Evolutionary conservation across 495 filamentous ascomycete genomes (phyloP), one percentile per base, ranked within the genome.

Genomic region (Penicillium riverlandense): DNA sequence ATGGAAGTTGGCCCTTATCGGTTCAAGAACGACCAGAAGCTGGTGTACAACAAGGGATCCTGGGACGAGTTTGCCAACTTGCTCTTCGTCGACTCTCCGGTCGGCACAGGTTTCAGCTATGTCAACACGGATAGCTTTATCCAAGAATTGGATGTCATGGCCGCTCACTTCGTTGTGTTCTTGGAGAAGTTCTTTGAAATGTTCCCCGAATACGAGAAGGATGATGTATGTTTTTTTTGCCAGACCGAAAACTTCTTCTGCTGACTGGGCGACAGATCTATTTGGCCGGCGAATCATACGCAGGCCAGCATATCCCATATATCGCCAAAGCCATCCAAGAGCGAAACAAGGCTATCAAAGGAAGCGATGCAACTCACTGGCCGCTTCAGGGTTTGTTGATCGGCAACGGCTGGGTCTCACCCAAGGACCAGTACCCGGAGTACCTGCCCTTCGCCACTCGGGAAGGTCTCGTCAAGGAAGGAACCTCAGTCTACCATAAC

Each of bases 21-120:
- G 43, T 60, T 98, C 33, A 85, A 86, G 54, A 80, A 94, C 46
- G 74, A 90, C 40, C 69, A 79, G 9, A 84, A 75, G 0, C 66
- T 98, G 34, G 70, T 74, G 44, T 87, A 90, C 54, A 98, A 96
- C 55, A 76, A 86, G 22, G 92, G 94, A 4, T 86, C 88, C 2
- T 98, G 92, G 92, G 83, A 95, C 62, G 94, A 97, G 66, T 97
- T 97, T 55, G 88, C 92, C 43, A 96, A 97, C 53, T 51, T 98
- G 41, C 76, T 98, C 41, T 98, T 98, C 57, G 88, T 98, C 42
- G 92, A 98, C 56, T 90, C 96, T 57, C 92, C 92, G 1, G 88
- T 97, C 29, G 92, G 94, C 7, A 96, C 92, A 6, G 92, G 92
- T 1, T 98, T 84, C 68, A 97, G 92, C 69, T 97, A 88, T 62